Base-by-base conservation (phyloP, 176 grass and related monocot species). In the Paspalum vaginatum region DNA sequence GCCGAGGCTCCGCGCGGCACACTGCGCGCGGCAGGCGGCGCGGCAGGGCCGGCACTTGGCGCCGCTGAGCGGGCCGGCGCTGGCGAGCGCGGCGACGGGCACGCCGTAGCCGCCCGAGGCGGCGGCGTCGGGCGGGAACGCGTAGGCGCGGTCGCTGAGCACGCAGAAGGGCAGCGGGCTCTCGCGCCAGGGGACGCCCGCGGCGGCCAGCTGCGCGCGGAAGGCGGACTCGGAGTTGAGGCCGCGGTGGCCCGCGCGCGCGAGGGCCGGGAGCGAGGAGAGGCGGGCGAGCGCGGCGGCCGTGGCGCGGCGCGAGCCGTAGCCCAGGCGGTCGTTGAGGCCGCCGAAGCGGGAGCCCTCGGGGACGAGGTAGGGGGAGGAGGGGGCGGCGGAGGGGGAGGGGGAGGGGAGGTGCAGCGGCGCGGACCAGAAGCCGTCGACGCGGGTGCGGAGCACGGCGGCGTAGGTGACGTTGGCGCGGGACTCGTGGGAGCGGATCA, bases 181-280 rank as follows among this genome's bases (percentile, higher is more conserved):
- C 76, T 94, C 91, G 2, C 11, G 39, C 0, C 57, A 6, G 1
- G 10, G 0, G 5, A 94, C 68, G 0, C 74, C 65, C 2, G 83
- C 16, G 7, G 62, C 78, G 16, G 2, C 7, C 40, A 97, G 83
- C 74, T 97, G 91, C 21, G 95, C 91, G 56, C 43, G 69, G 81
- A 97, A 97, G 0, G 95, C 68, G 0, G 89, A 72, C 81, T 97
- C 94, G 16, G 91, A 97, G 68, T 94, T 91, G 26, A 97, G 91
- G 38, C 73, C 61, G 2, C 14, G 45, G 87, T 79, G 80, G 9
- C 91, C 91, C 0, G 76, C 85, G 4, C 20, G 77, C 20, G 73
- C 80, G 15, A 94, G 88, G 2, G 22, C 56, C 0, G 89, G 87
- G 63, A 97, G 15, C 62, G 89, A 16, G 18, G 87, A 88, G 5